phyloP scores from a whole-genome alignment of 768 basidiomycete genomes.

The Leucosporidium creatinivorum region DNA sequence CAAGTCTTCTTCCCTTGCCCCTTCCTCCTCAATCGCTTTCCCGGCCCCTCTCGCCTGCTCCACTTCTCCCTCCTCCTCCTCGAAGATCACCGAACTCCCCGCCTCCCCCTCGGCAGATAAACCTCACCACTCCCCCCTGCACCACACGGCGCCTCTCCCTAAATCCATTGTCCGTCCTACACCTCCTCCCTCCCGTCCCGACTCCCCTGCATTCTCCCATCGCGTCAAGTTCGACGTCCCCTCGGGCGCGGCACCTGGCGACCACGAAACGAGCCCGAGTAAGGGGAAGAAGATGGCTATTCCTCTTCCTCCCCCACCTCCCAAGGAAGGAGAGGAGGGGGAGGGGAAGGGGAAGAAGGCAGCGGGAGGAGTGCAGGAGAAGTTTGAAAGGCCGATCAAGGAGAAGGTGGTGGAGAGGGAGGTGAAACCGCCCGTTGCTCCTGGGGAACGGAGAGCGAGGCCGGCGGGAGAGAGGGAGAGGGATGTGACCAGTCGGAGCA shows the following conservation, averaged over 20 bases:
- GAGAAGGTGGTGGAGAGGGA: constrained; percentile 28
- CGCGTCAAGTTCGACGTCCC: constrained; percentile 27
- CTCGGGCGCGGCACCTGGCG: neutral
- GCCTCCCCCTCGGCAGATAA: neutral
- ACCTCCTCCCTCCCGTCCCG: constrained; percentile 4
- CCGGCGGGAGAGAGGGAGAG: neutral
- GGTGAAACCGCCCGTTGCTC: constrained; percentile 4
- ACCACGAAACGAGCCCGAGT: neutral
- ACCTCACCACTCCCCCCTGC: neutral
- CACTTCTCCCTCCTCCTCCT: neutral
- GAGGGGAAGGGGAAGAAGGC: too few species aligned
- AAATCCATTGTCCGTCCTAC: constrained; percentile 15
- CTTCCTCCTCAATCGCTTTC: neutral
- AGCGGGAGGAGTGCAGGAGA: too few species aligned
- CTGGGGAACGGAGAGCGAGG: neutral
- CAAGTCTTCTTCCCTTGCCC: neutral
- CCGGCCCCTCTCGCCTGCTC: neutral
- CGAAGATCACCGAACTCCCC: neutral
- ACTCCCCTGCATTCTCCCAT: neutral
- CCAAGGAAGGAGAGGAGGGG: neutral
- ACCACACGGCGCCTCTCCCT: neutral
- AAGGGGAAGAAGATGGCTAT: constrained; percentile 18
- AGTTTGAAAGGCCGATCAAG: constrained; percentile 18
- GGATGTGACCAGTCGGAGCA: constrained; percentile 4
- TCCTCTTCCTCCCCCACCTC: constrained; percentile 1